These are phyloP conservation scores for Teratosphaeria zuluensis DNA, from an alignment of 2,329 filamentous ascomycete genomes.

Conservation along the genomic window DNA sequence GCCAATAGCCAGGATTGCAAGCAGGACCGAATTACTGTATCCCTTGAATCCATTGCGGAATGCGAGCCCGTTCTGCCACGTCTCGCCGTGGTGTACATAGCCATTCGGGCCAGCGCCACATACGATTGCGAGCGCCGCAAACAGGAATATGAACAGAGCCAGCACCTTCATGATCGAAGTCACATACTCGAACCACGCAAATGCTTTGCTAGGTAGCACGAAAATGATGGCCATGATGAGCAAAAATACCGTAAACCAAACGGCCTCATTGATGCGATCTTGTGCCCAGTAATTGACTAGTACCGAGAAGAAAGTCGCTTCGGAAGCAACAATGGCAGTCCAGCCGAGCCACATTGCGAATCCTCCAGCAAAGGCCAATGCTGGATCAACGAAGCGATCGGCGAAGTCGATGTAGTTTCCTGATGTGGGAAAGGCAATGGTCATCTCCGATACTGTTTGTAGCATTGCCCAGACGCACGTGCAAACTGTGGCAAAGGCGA, in stretches of 20 bases:
- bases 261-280: slow-evolving; percentile 48
- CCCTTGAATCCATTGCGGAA: slow-evolving; percentile 51
- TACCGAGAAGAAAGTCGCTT: slow-evolving; percentile 34
- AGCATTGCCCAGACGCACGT: slow-evolving; percentile 26
- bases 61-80: slow-evolving; percentile 8
- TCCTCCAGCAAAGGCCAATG: slow-evolving; percentile 31
- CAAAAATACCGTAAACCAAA: slow-evolving; percentile 77
- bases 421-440: slow-evolving; percentile 28
- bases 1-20: not conserved
- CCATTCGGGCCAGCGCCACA: slow-evolving; percentile 48
- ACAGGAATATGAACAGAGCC: slow-evolving; percentile 25
- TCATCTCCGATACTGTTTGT: slow-evolving; percentile 28
- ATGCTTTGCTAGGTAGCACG: slow-evolving; percentile 8
- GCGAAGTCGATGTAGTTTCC: slow-evolving; percentile 32
- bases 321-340: slow-evolving; percentile 17
- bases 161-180: slow-evolving; percentile 20
- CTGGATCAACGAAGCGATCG: slow-evolving; percentile 30
- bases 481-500: slow-evolving; percentile 23
- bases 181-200: slow-evolving; percentile 26
- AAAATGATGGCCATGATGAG: slow-evolving; percentile 43
- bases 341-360: slow-evolving; percentile 26
- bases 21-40: slow-evolving; percentile 44
- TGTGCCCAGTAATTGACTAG: slow-evolving; percentile 8
- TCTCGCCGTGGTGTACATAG: slow-evolving; percentile 43
- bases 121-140: slow-evolving; percentile 47